Base-by-base conservation (phyloP, 2,329 filamentous ascomycete genomes). In the Aspergillus flavus region DNA sequence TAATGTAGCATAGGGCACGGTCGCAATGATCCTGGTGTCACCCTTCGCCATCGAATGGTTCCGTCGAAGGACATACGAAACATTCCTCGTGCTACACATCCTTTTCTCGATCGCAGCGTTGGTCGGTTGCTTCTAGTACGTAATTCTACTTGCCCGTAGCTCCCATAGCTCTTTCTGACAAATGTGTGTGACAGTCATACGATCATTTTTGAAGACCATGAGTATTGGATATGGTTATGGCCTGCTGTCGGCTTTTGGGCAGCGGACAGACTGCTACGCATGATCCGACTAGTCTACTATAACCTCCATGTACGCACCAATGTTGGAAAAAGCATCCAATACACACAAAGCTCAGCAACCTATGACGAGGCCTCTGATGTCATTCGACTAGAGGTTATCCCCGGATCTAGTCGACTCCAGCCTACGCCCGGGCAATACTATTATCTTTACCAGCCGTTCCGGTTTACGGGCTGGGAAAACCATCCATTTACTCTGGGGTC, bases 221-320 rank as follows among this genome's bases (percentile, higher is more conserved):
- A 82, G 61, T 86, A 84, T 68, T 80, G 84, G 69, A 72, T 75
- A 43, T 86, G 83, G 66, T 77, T 85, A 12, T 86, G 83, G 79
- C 80, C 81, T 2, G 78, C 80, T 14, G 78, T 84, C 2, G 73
- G 71, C 1, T 73, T 86, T 19, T 86, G 84, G 84, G 53, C 72
- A 2, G 70, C 82, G 26, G 84, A 86, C 65, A 78, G 84, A 9
- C 21, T 75, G 14, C 67, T 84, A 14, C 80, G 84, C 6, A 46
- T 82, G 1, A 58, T 77, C 9, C 79, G 83, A 6, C 52, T 83
- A 10, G 60, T 80, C 11, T 79, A 79, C 59, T 83, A 81, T 68
- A 82, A 83, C 43, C 41, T 82, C 10, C 74, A 76, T n/a, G 68
- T 81, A 28, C 69, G 67, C 10, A 41, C 70, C 9, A 73, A 61